These are phyloP conservation scores for Zangia roseola DNA, from an alignment of 768 basidiomycete genomes.

Conservation along the genomic window DNA sequence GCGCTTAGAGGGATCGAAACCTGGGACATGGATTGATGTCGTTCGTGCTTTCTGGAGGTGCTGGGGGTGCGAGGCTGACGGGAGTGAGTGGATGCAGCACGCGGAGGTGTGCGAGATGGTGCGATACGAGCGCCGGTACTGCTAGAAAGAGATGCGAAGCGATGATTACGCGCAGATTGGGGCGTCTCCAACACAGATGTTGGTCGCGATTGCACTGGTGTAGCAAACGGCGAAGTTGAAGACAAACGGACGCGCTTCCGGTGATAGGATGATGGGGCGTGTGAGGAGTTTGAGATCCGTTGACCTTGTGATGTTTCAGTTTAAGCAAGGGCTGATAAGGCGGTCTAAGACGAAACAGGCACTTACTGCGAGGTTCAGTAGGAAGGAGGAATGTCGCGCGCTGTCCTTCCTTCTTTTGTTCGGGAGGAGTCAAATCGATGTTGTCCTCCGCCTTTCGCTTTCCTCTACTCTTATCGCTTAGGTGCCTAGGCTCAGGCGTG, in stretches of 20 bases:
- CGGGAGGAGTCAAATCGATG: slow-evolving; percentile 66
- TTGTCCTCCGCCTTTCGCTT: slow-evolving; percentile 78
- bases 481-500: slow-evolving; percentile 31
- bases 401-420: slow-evolving; percentile 48
- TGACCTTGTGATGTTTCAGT: slow-evolving; percentile 41
- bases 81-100: slow-evolving; percentile 37
- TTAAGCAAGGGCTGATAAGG: slow-evolving; percentile 25
- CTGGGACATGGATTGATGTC: slow-evolving; percentile 59
- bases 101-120: slow-evolving; percentile 36
- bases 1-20: slow-evolving; percentile 80
- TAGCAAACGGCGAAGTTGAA: slow-evolving; percentile 33
- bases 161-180: slow-evolving; percentile 13
- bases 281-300: slow-evolving; percentile 52
- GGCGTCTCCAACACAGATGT: slow-evolving; percentile 29
- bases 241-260: slow-evolving; percentile 70
- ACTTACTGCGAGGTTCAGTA: slow-evolving; percentile 57
- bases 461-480: slow-evolving; percentile 44
- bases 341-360: slow-evolving; percentile 17
- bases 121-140: slow-evolving; percentile 28
- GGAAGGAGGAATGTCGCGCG: slow-evolving; percentile 63
- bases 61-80: slow-evolving; percentile 26
- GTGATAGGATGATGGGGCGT: slow-evolving; percentile 70
- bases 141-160: slow-evolving; percentile 36
- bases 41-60: slow-evolving; percentile 30
- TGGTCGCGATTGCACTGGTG: slow-evolving; percentile 32